Evolutionary conservation across 1,139 yeast species (phyloP), one percentile per base, ranked within the genome.

Genomic region (Debaryomyces fabryi): DNA sequence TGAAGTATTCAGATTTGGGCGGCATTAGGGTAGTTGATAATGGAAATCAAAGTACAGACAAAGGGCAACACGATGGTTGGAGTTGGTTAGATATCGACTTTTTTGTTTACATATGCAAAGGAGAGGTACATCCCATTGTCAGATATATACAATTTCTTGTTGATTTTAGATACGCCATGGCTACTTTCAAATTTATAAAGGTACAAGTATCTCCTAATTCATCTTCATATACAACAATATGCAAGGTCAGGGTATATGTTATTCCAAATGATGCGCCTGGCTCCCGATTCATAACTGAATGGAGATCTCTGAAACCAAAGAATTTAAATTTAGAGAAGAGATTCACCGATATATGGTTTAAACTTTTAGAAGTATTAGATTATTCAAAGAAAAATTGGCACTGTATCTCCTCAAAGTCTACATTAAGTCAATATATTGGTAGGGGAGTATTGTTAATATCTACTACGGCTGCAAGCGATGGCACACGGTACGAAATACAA

Each of bases 211-310:
- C 33, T 21, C 21, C 41, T 5, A 35, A 20, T 5, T 30, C 13
- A 20, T 20, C n/a, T 1, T 38, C 39, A 4, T 16, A 30, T 10
- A 27, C 54, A 3, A 27, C 52, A 1, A 45, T 69, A 4, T 68
- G 67, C 42, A 71, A 60, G 46, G 64, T 82, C 2, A 67, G 89
- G 50, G 55, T 84, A 0, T 84, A 82, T 54, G 62, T 69, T 2
- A 56, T 83, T 0, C 83, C 86, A 0, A 51, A 56, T 3, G 87
- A 83, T 60, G 58, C 72, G 1, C 59, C 61, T 0, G 78, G 79
- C 0, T 60, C 68, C 7, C 54, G 71, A 20, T 58, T 52, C 42
- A 50, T 80, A 2, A 57, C 55, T 1, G 64, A 61, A 23, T 72
- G 73, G 69, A 64, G 81, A 49, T 46, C 41, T 2, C 37, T 49